Evolutionary conservation across 2,329 filamentous ascomycete species (phyloP), one percentile per base, ranked within the genome.

Genomic region (Endoconidiophora laricicola): DNA sequence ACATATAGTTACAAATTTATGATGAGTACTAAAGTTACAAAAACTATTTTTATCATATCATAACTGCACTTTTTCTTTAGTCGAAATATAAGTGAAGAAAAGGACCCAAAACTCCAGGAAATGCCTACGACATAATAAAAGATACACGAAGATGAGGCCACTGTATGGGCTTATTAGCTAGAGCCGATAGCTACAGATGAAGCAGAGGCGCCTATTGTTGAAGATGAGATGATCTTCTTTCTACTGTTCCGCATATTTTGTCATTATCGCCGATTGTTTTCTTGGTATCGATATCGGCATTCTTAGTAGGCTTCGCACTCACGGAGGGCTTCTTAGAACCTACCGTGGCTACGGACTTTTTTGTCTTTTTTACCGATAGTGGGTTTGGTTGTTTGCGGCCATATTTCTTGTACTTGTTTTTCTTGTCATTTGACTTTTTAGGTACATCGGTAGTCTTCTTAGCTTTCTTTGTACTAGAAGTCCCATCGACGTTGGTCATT

Each of bases 331-430:
- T 56, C 65, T 48, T 48, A 4, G 44, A 3, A 6, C 24, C 51
- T 9, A 22, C 41, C 4, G 48, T 41, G 3, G 38, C 48, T 24
- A 33, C 40, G 6, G 49, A n/a, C 48, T 54, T 55, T 53, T 53
- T 53, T 1, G 51, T 7, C 43, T 84, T 86, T 68, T 81, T 82
- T 48, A 83, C 69, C 46, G 79, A 74, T 49, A 86, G 64, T 6
- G 82, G 82, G 61, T 86, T 86, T 1, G 80, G 81, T 18, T 73
- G 78, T 61, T 83, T 85, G 3, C 71, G 72, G 1, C 80, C 81
- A 52, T 72, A 74, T 20, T 60, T 60, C 59, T 72, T 74, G 61
- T 72, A 76, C 60, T 75, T 78, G 62, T 78, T 73, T 58, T 69
- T 69, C 59, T 64, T 66, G 2, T n/a, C 46, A 6, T 48, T 37